A percentile compares a stretch with the other conserved stretches of the same genome.
These are phyloP conservation scores for Cryptococcus hybrid DNA, from an alignment of 1,284 basidiomycete species.

Conservation along the genomic window DNA sequence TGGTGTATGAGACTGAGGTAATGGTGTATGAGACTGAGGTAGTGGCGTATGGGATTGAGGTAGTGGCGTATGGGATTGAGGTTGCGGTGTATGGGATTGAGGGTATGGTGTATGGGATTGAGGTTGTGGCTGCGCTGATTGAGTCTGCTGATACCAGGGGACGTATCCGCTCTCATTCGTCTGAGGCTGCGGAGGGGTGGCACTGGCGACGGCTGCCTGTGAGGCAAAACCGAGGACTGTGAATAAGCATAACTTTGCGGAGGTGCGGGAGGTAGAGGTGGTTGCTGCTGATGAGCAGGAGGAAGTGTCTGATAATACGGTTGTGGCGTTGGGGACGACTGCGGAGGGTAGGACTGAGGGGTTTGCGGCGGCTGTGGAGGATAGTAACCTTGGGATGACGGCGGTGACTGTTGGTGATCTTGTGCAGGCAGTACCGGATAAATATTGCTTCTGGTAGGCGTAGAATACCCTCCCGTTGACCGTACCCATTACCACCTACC, in stretches of 20 bases:
- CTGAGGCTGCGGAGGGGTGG: conserved; percentile 6
- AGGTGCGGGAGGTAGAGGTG: conserved; percentile 14
- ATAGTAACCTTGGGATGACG: conserved; percentile 5
- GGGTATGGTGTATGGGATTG: neutral
- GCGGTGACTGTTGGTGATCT: conserved; percentile 8
- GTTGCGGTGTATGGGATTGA: conserved; percentile 4
- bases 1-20: no score
- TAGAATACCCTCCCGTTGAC: neutral
- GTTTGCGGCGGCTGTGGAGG: neutral
- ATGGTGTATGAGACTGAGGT: no score
- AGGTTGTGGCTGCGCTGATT: conserved; percentile 7
- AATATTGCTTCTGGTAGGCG: conserved; percentile 6
- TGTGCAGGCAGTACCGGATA: conserved; percentile 6
- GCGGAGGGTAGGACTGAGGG: conserved; percentile 14
- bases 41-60: no score
- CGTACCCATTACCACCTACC: neutral
- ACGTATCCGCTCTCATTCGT: conserved; percentile 27
- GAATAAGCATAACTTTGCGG: conserved; percentile 7
- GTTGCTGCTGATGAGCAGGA: conserved; percentile 11
- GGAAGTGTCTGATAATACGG: no score
- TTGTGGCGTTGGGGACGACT: neutral
- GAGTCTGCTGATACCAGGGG: conserved; percentile 47
- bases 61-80: conserved; percentile 9
- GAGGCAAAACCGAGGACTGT: conserved; percentile 5
- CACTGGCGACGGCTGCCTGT: conserved; percentile 18